Conservation (phyloP, 345 rosid species). For the Kernera saxatilis region DNA sequence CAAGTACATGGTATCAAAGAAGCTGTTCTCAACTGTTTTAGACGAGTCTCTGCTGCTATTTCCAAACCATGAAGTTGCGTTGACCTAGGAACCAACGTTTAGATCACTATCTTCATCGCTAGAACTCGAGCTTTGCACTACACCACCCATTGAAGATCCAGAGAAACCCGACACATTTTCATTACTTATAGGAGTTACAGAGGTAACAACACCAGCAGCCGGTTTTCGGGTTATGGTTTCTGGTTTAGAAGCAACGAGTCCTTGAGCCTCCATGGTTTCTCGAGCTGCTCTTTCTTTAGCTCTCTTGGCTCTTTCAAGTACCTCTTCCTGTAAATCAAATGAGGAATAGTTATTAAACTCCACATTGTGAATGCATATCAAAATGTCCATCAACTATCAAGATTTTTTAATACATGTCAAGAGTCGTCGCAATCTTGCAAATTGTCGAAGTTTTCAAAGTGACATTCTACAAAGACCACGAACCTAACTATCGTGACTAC, state of each 20-base stretch:
- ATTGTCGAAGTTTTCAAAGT: not conserved
- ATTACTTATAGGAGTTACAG: not conserved
- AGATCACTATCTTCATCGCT: conserved; percentile 11
- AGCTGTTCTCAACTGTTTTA: not conserved
- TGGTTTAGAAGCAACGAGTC: conserved; percentile 33
- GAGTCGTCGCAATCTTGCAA: not conserved
- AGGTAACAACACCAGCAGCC: not conserved
- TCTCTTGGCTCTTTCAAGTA: conserved; percentile 68
- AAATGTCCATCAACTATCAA: not conserved
- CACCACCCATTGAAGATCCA: not conserved
- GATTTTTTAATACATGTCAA: not conserved
- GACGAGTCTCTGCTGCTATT: not conserved
- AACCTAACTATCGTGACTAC: not conserved
- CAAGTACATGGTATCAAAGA: conserved; percentile 12
- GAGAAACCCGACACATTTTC: conserved; percentile 2
- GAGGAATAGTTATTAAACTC: not conserved
- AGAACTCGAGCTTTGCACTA: conserved; percentile 13
- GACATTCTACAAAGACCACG: not conserved
- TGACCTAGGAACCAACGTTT: not conserved
- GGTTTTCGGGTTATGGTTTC: not conserved
- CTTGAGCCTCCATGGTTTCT: conserved; percentile 57
- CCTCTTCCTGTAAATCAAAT: conserved; percentile 52
- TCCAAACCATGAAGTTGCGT: not conserved
- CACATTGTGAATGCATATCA: not conserved
- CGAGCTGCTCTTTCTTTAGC: conserved; percentile 81